phyloP scores from a whole-genome alignment of 2,329 filamentous ascomycete genomes.

The Aschersonia sp. region DNA sequence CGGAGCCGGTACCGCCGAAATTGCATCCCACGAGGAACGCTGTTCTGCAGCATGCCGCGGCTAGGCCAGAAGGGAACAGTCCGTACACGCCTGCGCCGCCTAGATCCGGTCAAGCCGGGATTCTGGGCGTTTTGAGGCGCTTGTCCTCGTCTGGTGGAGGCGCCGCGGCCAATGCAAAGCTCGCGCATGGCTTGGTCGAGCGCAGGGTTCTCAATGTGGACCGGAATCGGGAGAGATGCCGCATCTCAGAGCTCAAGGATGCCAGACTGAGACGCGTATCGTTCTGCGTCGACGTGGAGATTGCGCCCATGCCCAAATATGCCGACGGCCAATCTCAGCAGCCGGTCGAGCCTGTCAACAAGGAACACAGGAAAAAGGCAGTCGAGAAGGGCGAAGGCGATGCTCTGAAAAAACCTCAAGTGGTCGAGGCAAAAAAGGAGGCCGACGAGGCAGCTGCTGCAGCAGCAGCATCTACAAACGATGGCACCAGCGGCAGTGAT shows the following conservation, averaged over 20 bases:
- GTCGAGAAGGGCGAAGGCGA: constrained; percentile 61
- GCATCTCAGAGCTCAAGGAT: constrained; percentile 64
- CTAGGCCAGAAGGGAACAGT: constrained; percentile 41
- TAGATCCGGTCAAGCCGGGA: constrained; percentile 51
- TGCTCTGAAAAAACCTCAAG: constrained; percentile 53
- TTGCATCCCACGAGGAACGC: constrained; percentile 39
- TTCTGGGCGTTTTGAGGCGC: constrained; percentile 71
- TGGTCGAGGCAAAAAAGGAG: constrained; percentile 35
- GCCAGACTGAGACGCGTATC: constrained; percentile 76
- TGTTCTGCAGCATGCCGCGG: constrained; percentile 39
- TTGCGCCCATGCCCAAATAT: constrained; percentile 76
- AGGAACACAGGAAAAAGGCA: constrained; percentile 43
- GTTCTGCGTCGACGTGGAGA: constrained; percentile 95
- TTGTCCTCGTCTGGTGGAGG: constrained; percentile 53
- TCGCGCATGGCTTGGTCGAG: constrained; percentile 57
- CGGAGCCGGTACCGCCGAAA: constrained; percentile 32
- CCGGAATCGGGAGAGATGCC: constrained; percentile 61
- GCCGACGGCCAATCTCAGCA: constrained; percentile 38
- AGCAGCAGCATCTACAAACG: neutral
- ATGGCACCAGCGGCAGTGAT: neutral
- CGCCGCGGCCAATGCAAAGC: constrained; percentile 11
- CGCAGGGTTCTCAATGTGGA: constrained; percentile 78
- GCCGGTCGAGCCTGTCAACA: constrained; percentile 25
- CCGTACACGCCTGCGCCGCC: constrained; percentile 66
- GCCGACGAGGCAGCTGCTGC: constrained; percentile 7